phyloP scores from a whole-genome alignment of 257 asterid species.

The Solanum clarkiae region DNA sequence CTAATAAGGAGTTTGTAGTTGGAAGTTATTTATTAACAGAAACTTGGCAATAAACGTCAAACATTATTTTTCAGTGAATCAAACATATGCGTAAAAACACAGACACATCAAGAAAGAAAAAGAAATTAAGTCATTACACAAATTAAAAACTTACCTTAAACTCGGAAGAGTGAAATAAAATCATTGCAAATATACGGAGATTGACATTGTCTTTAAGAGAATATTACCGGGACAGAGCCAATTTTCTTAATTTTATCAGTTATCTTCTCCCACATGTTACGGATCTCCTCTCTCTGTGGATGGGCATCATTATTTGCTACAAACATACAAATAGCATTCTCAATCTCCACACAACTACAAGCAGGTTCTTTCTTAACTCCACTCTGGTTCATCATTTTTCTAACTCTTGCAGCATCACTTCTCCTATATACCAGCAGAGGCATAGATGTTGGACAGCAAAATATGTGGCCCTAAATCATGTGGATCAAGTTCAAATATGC shows the following conservation, averaged over 20 bases:
- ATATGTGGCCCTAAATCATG: conserved; percentile 73
- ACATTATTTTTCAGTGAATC: too few species aligned
- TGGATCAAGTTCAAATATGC: conserved; percentile 69
- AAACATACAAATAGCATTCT: conserved; percentile 48
- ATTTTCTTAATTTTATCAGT: conserved; percentile 36
- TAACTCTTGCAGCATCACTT: conserved; percentile 63
- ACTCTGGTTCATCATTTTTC: conserved; percentile 59
- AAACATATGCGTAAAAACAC: too few species aligned
- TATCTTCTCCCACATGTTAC: conserved; percentile 44
- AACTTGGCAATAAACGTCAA: too few species aligned
- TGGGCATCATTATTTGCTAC: conserved; percentile 61
- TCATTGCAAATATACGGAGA: too few species aligned
- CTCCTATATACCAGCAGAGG: conserved; percentile 45
- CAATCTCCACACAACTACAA: conserved; percentile 87
- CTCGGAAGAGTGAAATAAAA: too few species aligned
- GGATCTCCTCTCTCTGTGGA: conserved; percentile 49
- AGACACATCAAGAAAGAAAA: too few species aligned
- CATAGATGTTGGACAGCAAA: conserved; percentile 59
- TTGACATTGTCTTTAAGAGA: too few species aligned
- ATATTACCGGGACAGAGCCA: conserved; percentile 42
- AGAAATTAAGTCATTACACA: too few species aligned
- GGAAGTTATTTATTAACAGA: too few species aligned
- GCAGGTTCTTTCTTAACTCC: conserved; percentile 88
- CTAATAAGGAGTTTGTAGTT: too few species aligned
- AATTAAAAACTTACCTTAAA: too few species aligned